Evolutionary conservation across 768 basidiomycete genomes (phyloP).

Genomic region (Collybia sordida): DNA sequence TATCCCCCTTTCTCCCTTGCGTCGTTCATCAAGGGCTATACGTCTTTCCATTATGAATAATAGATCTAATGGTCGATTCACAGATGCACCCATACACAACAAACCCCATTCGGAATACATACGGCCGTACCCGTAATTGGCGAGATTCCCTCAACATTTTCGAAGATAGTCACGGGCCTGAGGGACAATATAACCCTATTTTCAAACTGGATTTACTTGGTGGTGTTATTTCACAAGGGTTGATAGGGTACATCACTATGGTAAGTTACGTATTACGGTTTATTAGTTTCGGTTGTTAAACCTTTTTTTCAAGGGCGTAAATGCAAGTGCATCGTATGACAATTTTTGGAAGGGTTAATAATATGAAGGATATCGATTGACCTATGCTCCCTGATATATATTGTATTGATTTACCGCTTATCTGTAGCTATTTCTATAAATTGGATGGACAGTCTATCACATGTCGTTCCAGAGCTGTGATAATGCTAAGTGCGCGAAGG

Average conservation of each 20-base stretch:
- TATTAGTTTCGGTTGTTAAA: not conserved
- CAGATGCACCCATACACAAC: constrained; percentile 52
- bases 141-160: constrained; percentile 55
- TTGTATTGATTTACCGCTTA: too few species aligned
- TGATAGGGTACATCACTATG: constrained; percentile 59
- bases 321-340: constrained; percentile 1
- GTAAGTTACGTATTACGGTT: constrained; percentile 21
- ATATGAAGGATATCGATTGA: too few species aligned
- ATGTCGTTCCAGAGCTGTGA: too few species aligned
- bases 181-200: constrained; percentile 51
- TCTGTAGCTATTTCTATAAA: too few species aligned
- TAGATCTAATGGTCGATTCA: not conserved
- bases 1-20: not conserved
- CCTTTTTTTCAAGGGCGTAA: not conserved
- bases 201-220: constrained; percentile 52
- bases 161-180: constrained; percentile 46
- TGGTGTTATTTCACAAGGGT: constrained; percentile 48
- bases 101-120: constrained; percentile 46
- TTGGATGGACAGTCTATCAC: too few species aligned
- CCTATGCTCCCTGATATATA: too few species aligned
- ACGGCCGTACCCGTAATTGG: constrained; percentile 52
- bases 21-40: too few species aligned
- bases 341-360: not conserved
- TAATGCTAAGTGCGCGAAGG: too few species aligned
- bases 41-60: not conserved